A percentile compares a stretch with the other conserved stretches of the same genome.
phyloP scores from a whole-genome alignment of 192 early-diverging fungal species.

The Hyaloraphidium curvatum region DNA sequence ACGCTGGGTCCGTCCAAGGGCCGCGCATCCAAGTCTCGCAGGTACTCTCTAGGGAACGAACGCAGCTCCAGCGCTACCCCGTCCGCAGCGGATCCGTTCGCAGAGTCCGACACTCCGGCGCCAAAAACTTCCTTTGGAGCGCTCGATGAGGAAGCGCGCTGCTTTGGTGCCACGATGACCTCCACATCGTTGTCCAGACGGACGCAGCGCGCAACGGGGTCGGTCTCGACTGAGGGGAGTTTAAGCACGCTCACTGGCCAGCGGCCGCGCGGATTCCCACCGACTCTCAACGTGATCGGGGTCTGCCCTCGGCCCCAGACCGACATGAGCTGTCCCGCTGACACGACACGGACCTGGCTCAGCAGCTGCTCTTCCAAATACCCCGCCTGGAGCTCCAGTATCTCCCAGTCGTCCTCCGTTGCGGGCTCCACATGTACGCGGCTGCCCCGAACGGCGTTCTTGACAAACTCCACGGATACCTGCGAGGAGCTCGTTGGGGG shows the following conservation, averaged over 20 bases:
- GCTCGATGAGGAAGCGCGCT: too few relatives aligned
- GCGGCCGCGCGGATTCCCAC: slow-evolving; percentile 27
- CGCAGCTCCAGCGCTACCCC: too few relatives aligned
- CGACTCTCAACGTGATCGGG: slow-evolving; percentile 32
- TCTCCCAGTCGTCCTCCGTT: slow-evolving; percentile 63
- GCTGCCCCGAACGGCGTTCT: slow-evolving; percentile 28
- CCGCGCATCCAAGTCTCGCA: too few relatives aligned
- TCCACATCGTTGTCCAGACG: slow-evolving; percentile 46
- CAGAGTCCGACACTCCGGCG: too few relatives aligned
- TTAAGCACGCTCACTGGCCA: too few relatives aligned
- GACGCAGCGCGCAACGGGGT: slow-evolving; percentile 23
- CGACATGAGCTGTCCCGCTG: slow-evolving; percentile 39
- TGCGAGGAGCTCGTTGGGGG: neutral
- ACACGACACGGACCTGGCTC: slow-evolving; percentile 46
- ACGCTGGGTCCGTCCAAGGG: too few relatives aligned
- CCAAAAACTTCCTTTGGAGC: too few relatives aligned
- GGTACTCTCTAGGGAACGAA: too few relatives aligned
- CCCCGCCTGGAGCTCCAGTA: slow-evolving; percentile 55
- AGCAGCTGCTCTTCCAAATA: slow-evolving; percentile 49
- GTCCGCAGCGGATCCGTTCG: too few relatives aligned
- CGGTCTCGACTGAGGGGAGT: slow-evolving; percentile 26
- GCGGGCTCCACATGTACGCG: slow-evolving; percentile 46
- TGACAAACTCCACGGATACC: slow-evolving; percentile 39
- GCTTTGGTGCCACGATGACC: slow-evolving; percentile 52
- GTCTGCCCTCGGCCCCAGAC: slow-evolving; percentile 57